These are phyloP conservation scores for Penicillium glabrum DNA, from an alignment of 2,329 filamentous ascomycete species.

Conservation along the genomic window DNA sequence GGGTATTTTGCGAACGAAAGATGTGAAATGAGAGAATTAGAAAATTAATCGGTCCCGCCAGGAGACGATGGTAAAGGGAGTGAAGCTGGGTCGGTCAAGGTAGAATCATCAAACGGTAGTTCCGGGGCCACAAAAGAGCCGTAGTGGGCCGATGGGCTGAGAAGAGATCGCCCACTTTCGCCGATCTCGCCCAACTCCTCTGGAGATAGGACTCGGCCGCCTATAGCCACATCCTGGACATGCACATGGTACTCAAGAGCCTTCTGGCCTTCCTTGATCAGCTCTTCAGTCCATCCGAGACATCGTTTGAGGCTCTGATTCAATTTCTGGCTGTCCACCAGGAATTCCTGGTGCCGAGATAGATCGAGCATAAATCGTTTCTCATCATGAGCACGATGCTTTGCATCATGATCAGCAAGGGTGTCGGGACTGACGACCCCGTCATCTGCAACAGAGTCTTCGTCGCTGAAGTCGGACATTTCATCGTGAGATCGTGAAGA, in stretches of 20 bases:
- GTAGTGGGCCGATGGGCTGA: constrained; percentile 30
- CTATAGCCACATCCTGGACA: constrained; percentile 76
- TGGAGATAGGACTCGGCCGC: constrained; percentile 72
- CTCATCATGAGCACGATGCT: constrained; percentile 72
- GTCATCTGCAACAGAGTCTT: constrained; percentile 39
- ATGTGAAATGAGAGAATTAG: constrained; percentile 7
- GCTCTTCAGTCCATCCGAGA: constrained; percentile 81
- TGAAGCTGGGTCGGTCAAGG: constrained; percentile 9
- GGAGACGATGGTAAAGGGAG: constrained; percentile 22
- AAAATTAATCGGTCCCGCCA: constrained; percentile 18
- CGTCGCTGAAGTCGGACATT: constrained; percentile 41
- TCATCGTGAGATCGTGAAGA: constrained; percentile 33
- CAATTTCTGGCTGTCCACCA: constrained; percentile 90
- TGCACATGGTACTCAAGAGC: constrained; percentile 81
- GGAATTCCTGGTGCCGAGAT: constrained; percentile 80
- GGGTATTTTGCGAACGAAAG: constrained; percentile 19
- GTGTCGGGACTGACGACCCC: constrained; percentile 36
- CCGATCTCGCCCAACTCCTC: constrained; percentile 58
- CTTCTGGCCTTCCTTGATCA: constrained; percentile 85
- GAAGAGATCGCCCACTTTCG: constrained; percentile 32
- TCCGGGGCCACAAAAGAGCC: background rate
- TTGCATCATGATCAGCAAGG: constrained; percentile 41
- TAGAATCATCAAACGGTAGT: constrained; percentile 8
- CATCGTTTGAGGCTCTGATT: constrained; percentile 92
- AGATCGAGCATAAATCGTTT: constrained; percentile 81